Conservation (phyloP, 257 asterid species). For the Salvia miltiorrhiza region DNA sequence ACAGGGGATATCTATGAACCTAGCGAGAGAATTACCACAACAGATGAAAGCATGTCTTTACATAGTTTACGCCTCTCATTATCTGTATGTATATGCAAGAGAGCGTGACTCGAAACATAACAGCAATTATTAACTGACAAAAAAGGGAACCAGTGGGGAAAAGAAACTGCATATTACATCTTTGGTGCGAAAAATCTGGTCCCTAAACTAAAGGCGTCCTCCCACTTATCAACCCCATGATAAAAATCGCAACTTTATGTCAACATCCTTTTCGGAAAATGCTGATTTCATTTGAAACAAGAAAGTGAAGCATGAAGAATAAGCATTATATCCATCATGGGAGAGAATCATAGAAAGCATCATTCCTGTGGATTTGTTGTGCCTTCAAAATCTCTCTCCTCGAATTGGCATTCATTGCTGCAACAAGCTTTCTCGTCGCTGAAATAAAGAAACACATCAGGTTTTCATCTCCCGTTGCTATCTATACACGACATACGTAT, state of each 20-base stretch:
- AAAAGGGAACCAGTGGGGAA: not conserved
- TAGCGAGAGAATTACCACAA: not conserved
- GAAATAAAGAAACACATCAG: constrained; percentile 27
- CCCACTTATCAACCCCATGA: constrained; percentile 16
- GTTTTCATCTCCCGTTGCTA: constrained; percentile 44
- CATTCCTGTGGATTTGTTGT: constrained; percentile 25
- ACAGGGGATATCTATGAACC: not conserved
- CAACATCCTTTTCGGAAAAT: constrained; percentile 25
- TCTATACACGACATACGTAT: not conserved
- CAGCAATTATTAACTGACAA: not conserved
- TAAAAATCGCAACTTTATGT: constrained; percentile 17
- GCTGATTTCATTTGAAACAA: constrained; percentile 31
- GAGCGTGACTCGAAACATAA: constrained; percentile 2
- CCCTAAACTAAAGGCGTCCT: not conserved
- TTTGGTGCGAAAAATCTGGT: not conserved
- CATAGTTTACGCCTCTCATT: not conserved
- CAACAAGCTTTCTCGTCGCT: constrained; percentile 72
- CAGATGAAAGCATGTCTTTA: not conserved
- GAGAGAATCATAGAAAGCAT: constrained; percentile 18
- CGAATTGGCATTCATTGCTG: constrained; percentile 67
- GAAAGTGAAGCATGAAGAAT: constrained; percentile 32
- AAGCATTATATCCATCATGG: not conserved
- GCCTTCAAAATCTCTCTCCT: constrained; percentile 49
- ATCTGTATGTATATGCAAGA: not conserved
- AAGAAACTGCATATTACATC: not conserved